A percentile compares a stretch with the other conserved stretches of the same genome.
phyloP scores from a whole-genome alignment of 148 eudicot genomes.

The Pouteria glomerata region DNA sequence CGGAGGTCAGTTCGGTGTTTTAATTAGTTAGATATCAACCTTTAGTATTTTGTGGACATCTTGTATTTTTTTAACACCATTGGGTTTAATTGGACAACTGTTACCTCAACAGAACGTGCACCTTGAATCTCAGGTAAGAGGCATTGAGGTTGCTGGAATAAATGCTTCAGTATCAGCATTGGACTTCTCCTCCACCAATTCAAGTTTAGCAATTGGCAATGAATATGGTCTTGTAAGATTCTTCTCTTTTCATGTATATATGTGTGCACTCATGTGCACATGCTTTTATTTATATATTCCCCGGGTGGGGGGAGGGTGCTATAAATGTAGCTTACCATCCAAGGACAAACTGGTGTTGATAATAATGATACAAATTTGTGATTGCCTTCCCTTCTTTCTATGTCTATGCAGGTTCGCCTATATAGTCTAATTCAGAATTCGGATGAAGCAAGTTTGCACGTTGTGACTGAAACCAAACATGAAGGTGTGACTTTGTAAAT shows the following conservation, averaged over 20 bases:
- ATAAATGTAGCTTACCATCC: no score
- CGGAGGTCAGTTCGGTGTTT: slow-evolving; percentile 49
- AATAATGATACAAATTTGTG: background rate
- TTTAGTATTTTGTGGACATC: background rate
- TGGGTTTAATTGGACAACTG: background rate
- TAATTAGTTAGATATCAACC: background rate
- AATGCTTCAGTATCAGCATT: slow-evolving; percentile 70
- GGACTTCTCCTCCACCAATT: slow-evolving; percentile 58
- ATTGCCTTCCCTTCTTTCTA: slow-evolving; percentile 6
- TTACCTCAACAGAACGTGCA: slow-evolving; percentile 1
- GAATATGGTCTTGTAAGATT: slow-evolving; percentile 64
- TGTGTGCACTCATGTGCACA: background rate
- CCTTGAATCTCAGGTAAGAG: slow-evolving; percentile 45
- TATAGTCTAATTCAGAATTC: slow-evolving; percentile 38
- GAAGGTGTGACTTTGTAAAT: slow-evolving; percentile 47
- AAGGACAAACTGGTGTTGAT: background rate
- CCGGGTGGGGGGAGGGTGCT: no score
- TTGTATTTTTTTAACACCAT: background rate
- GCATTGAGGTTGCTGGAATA: slow-evolving; percentile 44
- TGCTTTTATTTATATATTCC: no score
- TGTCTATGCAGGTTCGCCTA: slow-evolving; percentile 55
- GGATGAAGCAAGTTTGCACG: slow-evolving; percentile 29
- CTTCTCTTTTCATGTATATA: slow-evolving; percentile 1
- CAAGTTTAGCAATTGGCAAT: slow-evolving; percentile 60
- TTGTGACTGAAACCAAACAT: slow-evolving; percentile 49